Evolutionary conservation across 169 alveolate species (phyloP).

Genomic region (Cryptosporidium viatorum): DNA sequence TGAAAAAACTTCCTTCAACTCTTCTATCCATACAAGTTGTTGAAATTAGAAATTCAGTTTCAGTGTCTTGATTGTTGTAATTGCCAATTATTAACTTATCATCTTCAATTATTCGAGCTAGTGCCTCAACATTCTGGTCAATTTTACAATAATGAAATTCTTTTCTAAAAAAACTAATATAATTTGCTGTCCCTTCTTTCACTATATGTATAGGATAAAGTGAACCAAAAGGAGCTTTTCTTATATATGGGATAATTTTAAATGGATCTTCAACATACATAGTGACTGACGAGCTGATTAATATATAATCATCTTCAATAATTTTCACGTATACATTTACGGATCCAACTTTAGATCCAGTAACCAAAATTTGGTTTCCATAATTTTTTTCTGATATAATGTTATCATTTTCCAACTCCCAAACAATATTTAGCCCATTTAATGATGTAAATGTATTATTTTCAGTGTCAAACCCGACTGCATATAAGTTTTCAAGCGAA

Average conservation of each 20-base stretch:
- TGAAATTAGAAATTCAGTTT: conserved; percentile 8
- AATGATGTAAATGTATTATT: conserved; percentile 51
- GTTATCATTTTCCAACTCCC: conserved; percentile 56
- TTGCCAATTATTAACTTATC: conserved; percentile 7
- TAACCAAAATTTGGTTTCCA: conserved; percentile 42
- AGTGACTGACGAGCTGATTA: conserved; percentile 10
- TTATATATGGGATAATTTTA: conserved; percentile 12
- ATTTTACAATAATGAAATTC: conserved; percentile 18
- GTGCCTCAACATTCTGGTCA: not conserved
- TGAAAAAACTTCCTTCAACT: conserved; percentile 45
- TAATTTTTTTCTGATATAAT: conserved; percentile 20
- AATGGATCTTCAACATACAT: conserved; percentile 68
- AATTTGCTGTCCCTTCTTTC: conserved; percentile 8
- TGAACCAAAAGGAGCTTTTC: conserved; percentile 65
- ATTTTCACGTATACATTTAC: conserved; percentile 14
- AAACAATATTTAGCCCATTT: conserved; percentile 22
- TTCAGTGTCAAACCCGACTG: conserved; percentile 66
- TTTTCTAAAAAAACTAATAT: not conserved
- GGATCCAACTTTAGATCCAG: conserved; percentile 68
- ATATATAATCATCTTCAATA: not conserved
- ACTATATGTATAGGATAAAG: conserved; percentile 18
- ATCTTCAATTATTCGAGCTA: conserved; percentile 13
- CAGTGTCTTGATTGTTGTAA: not conserved
- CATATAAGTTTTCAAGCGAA: conserved; percentile 42
- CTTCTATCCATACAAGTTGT: conserved; percentile 51